Evolutionary conservation across 208 protist genomes (phyloP).

Genomic region (Leishmania amazonensis): DNA sequence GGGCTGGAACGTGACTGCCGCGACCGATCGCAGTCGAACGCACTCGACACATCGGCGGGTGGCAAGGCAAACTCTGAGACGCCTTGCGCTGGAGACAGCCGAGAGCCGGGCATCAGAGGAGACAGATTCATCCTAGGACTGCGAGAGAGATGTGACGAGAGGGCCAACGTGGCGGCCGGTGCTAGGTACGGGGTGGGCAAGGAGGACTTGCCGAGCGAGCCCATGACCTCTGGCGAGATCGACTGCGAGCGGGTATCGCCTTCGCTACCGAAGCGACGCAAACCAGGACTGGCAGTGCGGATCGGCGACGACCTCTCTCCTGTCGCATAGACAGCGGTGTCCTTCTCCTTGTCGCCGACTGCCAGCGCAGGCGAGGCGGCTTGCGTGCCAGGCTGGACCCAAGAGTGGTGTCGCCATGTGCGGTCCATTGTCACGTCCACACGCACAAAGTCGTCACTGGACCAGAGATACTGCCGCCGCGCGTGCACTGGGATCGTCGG

Average conservation of each 20-base stretch:
- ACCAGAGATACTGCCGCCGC: slow-evolving; percentile 28
- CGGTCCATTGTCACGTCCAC: slow-evolving; percentile 36
- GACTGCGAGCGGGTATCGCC: slow-evolving; percentile 14
- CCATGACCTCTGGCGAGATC: slow-evolving; percentile 20
- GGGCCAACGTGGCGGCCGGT: slow-evolving; percentile 5
- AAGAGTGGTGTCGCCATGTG: slow-evolving; percentile 27
- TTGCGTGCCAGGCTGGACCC: slow-evolving; percentile 6
- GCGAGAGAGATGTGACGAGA: slow-evolving; percentile 2
- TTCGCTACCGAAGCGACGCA: slow-evolving; percentile 15
- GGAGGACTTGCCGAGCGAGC: slow-evolving; percentile 34
- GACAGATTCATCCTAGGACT: slow-evolving; percentile 12
- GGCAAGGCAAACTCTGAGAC: slow-evolving; percentile 26
- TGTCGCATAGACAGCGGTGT: background rate
- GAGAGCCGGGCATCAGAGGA: background rate
- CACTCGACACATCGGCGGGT: slow-evolving; percentile 16
- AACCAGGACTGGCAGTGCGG: slow-evolving; percentile 11
- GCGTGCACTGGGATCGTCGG: slow-evolving; percentile 17
- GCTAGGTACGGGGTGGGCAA: slow-evolving; percentile 34
- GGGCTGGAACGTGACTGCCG: slow-evolving; percentile 23
- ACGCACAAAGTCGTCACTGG: slow-evolving; percentile 40
- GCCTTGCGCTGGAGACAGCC: slow-evolving; percentile 18
- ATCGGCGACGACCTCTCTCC: slow-evolving; percentile 26
- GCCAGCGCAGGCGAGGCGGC: slow-evolving; percentile 1
- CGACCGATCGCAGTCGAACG: slow-evolving; percentile 16
- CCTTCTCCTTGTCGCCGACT: background rate